These are phyloP conservation scores for Suhomyces emberorum DNA, from an alignment of 805 yeast species.

Conservation along the genomic window DNA sequence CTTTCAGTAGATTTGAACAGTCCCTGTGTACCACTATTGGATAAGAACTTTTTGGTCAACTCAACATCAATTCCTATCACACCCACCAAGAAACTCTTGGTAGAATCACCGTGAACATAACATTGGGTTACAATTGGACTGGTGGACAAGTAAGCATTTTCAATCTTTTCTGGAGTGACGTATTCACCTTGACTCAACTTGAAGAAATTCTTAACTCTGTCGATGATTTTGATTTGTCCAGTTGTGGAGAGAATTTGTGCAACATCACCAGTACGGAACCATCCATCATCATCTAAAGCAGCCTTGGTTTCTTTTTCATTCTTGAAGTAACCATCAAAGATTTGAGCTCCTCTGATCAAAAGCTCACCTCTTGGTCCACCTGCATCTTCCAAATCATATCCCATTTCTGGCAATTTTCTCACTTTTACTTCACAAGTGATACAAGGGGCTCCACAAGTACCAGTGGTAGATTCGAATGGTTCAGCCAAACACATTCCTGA, in stretches of 20 bases:
- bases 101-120: conserved; percentile 23
- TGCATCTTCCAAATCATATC: conserved; percentile 17
- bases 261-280: conserved; percentile 28
- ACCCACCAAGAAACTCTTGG: conserved; percentile 20
- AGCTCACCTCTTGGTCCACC: conserved; percentile 29
- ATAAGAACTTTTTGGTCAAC: conserved; percentile 14
- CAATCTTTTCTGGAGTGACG: conserved; percentile 30
- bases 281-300: conserved; percentile 19
- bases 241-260: conserved; percentile 11
- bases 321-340: conserved; percentile 23
- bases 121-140: conserved; percentile 19
- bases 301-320: conserved; percentile 22
- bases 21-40: conserved; percentile 6
- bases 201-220: conserved; percentile 33
- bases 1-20: conserved; percentile 7
- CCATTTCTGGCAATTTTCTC: conserved; percentile 23
- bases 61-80: conserved; percentile 22
- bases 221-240: conserved; percentile 24
- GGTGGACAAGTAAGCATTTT: conserved; percentile 21
- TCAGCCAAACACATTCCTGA: conserved; percentile 19
- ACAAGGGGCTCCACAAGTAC: conserved; percentile 22
- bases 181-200: conserved; percentile 32
- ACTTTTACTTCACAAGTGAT: conserved; percentile 18
- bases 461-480: conserved; percentile 19
- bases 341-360: conserved; percentile 25